These are phyloP conservation scores for Vitis hybrid DNA, from an alignment of 177 flowering plant species.

Conservation along the genomic window DNA sequence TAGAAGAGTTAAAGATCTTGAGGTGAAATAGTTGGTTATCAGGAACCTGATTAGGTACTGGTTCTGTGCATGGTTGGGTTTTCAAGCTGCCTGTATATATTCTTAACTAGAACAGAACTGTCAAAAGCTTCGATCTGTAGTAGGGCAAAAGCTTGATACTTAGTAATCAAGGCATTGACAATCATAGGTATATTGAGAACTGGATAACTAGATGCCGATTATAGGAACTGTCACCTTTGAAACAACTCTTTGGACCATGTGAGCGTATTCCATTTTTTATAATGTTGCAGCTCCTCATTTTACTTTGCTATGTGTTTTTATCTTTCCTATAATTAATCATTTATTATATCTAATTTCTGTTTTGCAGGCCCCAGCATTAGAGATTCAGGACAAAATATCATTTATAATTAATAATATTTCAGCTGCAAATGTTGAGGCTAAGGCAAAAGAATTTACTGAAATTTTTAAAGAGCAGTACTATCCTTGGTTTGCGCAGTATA, in stretches of 20 bases:
- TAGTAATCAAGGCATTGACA: too few relatives aligned
- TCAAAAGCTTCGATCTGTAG: too few relatives aligned
- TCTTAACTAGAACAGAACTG: too few relatives aligned
- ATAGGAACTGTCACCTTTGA: neutral
- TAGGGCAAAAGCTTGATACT: too few relatives aligned
- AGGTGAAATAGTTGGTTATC: too few relatives aligned
- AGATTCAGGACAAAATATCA: slow-evolving; percentile 86
- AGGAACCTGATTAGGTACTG: too few relatives aligned
- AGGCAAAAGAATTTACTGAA: slow-evolving; percentile 84
- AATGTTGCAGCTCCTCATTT: neutral
- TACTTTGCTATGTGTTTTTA: neutral
- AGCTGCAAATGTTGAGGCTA: slow-evolving; percentile 68
- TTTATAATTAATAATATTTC: slow-evolving; percentile 90
- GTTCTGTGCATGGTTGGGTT: too few relatives aligned
- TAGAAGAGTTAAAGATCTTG: too few relatives aligned
- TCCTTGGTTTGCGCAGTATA: slow-evolving; percentile 96
- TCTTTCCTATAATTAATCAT: slow-evolving; percentile 1
- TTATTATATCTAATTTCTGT: slow-evolving; percentile 7
- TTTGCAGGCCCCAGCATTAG: slow-evolving; percentile 79
- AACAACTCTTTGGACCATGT: neutral
- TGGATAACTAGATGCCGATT: too few relatives aligned
- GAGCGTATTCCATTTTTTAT: neutral
- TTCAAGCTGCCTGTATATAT: too few relatives aligned
- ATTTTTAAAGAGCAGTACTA: slow-evolving; percentile 74
- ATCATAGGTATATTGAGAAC: too few relatives aligned